A percentile compares a stretch with the other conserved stretches of the same genome.
Conservation (phyloP, 495 filamentous ascomycete species). For the Lophium mytilinum region DNA sequence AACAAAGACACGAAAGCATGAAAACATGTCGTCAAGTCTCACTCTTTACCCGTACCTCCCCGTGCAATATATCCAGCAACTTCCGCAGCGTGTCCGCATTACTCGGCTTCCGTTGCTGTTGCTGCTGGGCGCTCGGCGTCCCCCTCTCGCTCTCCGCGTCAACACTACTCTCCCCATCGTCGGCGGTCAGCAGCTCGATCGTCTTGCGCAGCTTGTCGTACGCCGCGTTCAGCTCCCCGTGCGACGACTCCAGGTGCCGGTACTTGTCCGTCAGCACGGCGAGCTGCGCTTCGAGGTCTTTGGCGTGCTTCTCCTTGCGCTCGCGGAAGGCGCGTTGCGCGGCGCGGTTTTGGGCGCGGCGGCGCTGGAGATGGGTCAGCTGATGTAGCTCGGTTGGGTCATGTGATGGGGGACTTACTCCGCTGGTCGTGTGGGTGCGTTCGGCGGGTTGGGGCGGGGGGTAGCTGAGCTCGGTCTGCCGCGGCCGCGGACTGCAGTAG, state of each 20-base stretch:
- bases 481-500: slow-evolving; percentile 25
- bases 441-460: slow-evolving; percentile 5
- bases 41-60: slow-evolving; percentile 23
- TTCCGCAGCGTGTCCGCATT: slow-evolving; percentile 27
- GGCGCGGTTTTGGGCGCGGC: slow-evolving; percentile 27
- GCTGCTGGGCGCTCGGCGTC: no score
- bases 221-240: slow-evolving; percentile 24
- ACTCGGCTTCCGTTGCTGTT: slow-evolving; percentile 9
- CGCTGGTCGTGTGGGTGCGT: slow-evolving; percentile 21
- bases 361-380: slow-evolving; percentile 14
- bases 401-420: slow-evolving; percentile 10
- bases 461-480: slow-evolving; percentile 6
- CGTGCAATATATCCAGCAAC: slow-evolving; percentile 26
- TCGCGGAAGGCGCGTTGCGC: slow-evolving; percentile 44
- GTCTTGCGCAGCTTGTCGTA: slow-evolving; percentile 32
- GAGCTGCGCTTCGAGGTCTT: slow-evolving; percentile 35
- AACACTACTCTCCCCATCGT: slow-evolving; percentile 21
- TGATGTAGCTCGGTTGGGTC: neutral
- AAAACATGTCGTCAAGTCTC: neutral
- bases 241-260: slow-evolving; percentile 21
- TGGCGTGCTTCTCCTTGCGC: slow-evolving; percentile 42
- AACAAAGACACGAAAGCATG: no score
- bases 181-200: slow-evolving; percentile 27
- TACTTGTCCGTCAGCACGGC: slow-evolving; percentile 24
- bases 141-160: slow-evolving; percentile 16